phyloP scores from a whole-genome alignment of 345 rosid species.

The Citropsis articulata region DNA sequence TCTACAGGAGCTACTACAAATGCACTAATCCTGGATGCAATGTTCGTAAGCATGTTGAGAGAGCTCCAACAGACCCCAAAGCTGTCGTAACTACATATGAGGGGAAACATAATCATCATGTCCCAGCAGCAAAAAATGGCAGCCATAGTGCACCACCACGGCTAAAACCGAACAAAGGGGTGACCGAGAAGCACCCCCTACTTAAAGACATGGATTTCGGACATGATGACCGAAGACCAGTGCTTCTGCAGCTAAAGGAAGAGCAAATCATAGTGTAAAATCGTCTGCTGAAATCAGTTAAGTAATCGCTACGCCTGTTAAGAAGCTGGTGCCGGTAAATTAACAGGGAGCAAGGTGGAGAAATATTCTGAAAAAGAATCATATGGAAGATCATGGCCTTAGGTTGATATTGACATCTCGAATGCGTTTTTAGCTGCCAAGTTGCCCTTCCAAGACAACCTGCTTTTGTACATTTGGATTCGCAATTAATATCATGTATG shows the following conservation, averaged over 20 bases:
- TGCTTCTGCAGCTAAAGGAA: constrained; percentile 65
- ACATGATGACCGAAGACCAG: constrained; percentile 52
- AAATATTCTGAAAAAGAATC: constrained; percentile 7
- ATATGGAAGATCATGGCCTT: not conserved
- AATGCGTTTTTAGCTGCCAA: not conserved
- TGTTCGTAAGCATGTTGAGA: constrained; percentile 92
- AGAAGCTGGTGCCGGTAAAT: constrained; percentile 9
- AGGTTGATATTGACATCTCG: not conserved
- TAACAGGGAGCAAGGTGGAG: constrained; percentile 8
- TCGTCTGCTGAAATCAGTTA: not conserved
- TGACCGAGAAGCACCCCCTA: constrained; percentile 31
- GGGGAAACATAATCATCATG: constrained; percentile 88
- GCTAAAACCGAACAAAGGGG: constrained; percentile 27
- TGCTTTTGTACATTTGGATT: constrained; percentile 19
- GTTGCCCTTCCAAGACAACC: constrained; percentile 1
- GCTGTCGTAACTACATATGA: constrained; percentile 95
- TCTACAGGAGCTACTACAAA: constrained; percentile 82
- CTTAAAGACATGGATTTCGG: constrained; percentile 45
- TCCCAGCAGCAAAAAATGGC: constrained; percentile 75
- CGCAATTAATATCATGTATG: constrained; percentile 19
- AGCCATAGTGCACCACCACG: constrained; percentile 31
- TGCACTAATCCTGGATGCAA: constrained; percentile 86
- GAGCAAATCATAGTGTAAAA: constrained; percentile 55
- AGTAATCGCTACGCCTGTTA: not conserved
- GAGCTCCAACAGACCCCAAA: constrained; percentile 83